phyloP scores from a whole-genome alignment of 345 rosid species.

The Aurinia saxatilis region DNA sequence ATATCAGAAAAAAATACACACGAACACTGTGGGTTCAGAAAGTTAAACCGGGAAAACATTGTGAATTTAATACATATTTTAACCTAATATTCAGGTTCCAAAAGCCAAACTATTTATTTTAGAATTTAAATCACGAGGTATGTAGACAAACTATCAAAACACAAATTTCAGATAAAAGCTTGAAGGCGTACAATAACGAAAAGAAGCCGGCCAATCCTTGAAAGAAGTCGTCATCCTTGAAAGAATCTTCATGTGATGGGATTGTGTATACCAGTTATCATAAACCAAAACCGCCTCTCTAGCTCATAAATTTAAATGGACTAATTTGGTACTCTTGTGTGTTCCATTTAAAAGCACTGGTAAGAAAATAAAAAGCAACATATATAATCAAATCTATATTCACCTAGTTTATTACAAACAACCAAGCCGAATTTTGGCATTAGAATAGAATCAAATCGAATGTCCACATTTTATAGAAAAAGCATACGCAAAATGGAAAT shows the following conservation, averaged over 20 bases:
- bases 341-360: background rate
- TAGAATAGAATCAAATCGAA: conserved; percentile 2
- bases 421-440: conserved; percentile 10
- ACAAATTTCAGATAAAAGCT: no score
- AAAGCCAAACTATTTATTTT: no score
- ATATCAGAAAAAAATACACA: no score
- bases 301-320: background rate
- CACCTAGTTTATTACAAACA: background rate
- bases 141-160: no score
- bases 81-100: no score
- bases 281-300: background rate
- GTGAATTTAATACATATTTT: no score
- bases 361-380: background rate
- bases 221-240: no score
- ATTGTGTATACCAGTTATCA: background rate
- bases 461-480: background rate
- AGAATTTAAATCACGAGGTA: no score
- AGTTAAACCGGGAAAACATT: background rate
- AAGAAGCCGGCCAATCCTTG: no score
- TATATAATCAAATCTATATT: background rate
- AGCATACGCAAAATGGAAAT: background rate
- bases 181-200: no score
- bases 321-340: background rate
- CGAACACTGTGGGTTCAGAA: no score
- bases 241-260: background rate